Conservation (phyloP, 2,329 filamentous ascomycete species). For the Neophaeococcomyces aloes region DNA sequence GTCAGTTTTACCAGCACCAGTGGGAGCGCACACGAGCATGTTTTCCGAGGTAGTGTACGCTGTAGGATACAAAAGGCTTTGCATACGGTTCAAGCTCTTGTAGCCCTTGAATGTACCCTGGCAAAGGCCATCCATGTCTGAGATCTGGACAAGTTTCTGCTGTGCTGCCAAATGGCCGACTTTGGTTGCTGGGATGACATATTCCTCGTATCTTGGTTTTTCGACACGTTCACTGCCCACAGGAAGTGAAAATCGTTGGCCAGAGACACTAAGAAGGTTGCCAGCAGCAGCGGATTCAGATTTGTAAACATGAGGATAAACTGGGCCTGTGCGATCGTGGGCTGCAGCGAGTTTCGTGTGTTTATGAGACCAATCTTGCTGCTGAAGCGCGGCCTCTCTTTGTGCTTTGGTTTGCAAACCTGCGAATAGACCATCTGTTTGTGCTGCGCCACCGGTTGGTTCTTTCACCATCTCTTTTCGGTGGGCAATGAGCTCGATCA, state of each 20-base stretch:
- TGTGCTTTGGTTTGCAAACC: conserved; percentile 64
- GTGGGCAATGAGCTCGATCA: conserved; percentile 78
- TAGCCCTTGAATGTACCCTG: conserved; percentile 89
- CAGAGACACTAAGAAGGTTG: conserved; percentile 69
- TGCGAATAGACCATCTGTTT: conserved; percentile 38
- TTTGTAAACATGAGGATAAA: conserved; percentile 92
- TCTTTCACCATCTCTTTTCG: conserved; percentile 54
- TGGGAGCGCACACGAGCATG: conserved; percentile 96
- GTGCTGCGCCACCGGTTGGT: conserved; percentile 24
- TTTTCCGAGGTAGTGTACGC: conserved; percentile 95
- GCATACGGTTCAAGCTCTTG: conserved; percentile 91
- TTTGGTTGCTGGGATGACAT: conserved; percentile 69
- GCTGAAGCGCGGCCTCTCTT: conserved; percentile 65
- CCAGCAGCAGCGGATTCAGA: conserved; percentile 58
- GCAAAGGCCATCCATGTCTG: conserved; percentile 79
- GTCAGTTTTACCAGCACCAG: conserved; percentile 97
- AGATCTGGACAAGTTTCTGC: conserved; percentile 66
- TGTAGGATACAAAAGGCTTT: conserved; percentile 89
- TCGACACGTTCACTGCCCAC: conserved; percentile 61
- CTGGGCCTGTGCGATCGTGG: conserved; percentile 57
- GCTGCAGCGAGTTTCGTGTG: conserved; percentile 58
- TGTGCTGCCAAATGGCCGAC: conserved; percentile 63
- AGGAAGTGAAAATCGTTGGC: conserved; percentile 74
- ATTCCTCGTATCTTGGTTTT: conserved; percentile 75
- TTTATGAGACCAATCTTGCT: conserved; percentile 75